These are phyloP conservation scores for Populus trichocarpa DNA, from an alignment of 441 rosid genomes.

Conservation along the genomic window DNA sequence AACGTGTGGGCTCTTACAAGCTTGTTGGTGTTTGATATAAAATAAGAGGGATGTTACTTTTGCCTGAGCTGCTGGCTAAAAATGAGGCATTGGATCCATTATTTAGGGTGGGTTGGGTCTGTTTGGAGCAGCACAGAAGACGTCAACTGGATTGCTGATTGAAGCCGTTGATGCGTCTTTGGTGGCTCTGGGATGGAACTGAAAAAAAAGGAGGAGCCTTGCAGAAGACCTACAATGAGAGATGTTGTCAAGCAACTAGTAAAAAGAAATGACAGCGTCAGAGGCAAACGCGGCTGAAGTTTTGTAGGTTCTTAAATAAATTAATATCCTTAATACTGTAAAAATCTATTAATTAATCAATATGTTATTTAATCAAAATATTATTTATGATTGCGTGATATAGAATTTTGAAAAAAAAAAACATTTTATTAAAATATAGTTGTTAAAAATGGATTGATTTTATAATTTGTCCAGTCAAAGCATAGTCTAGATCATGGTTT, in stretches of 20 bases:
- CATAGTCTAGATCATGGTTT: no score
- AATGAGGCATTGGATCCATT: constrained; percentile 53
- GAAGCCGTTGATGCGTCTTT: constrained; percentile 1
- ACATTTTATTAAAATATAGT: no score
- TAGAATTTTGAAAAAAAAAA: no score
- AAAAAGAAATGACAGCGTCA: constrained; percentile 18
- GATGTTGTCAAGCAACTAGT: constrained; percentile 60
- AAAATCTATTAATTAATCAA: no score
- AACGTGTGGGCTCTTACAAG: no score
- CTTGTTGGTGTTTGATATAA: constrained; percentile 43
- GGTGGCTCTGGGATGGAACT: constrained; percentile 15
- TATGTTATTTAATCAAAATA: no score
- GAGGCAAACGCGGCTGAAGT: constrained; percentile 3
- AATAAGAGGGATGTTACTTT: constrained; percentile 56
- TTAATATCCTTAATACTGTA: no score
- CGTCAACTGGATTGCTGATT: constrained; percentile 40
- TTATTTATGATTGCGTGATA: no score
- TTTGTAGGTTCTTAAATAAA: no score
- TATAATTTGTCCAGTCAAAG: no score
- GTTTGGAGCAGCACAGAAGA: constrained; percentile 36
- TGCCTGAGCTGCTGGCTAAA: constrained; percentile 69
- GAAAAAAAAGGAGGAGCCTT: not conserved
- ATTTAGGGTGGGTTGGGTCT: constrained; percentile 49
- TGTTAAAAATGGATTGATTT: no score
- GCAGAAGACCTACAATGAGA: constrained; percentile 59